These are phyloP conservation scores for Pestalotiopsis sp. DNA, from an alignment of 2,329 filamentous ascomycete species.

Conservation along the genomic window DNA sequence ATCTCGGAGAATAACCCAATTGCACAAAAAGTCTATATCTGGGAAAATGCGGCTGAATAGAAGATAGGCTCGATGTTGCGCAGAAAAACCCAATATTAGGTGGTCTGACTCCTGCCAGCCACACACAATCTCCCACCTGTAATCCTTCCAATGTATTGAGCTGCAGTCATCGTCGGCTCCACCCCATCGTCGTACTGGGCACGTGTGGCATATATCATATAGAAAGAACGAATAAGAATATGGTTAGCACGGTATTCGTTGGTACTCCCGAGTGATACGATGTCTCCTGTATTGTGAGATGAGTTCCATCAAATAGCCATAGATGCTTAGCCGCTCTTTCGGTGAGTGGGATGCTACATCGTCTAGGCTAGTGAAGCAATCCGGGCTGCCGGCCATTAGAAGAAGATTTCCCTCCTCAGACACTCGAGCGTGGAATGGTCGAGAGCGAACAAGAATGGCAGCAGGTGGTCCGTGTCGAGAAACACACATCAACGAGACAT, in stretches of 20 bases:
- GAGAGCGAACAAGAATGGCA: background rate
- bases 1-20: background rate
- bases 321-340: background rate
- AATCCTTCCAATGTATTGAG: background rate
- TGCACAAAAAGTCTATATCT: background rate
- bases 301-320: background rate
- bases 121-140: background rate
- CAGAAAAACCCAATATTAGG: background rate
- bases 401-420: too few species aligned
- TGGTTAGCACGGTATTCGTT: background rate
- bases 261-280: background rate
- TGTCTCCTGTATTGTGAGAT: background rate
- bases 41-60: background rate
- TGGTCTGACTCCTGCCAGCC: background rate
- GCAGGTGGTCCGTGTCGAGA: background rate
- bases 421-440: background rate
- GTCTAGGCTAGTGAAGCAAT: background rate
- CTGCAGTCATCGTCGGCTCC: background rate
- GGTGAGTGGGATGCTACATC: background rate
- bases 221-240: background rate
- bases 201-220: background rate
- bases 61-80: background rate
- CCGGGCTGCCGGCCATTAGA: background rate
- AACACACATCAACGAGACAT: background rate
- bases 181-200: background rate